Base-by-base conservation (phyloP, 2,329 filamentous ascomycete genomes). In the Davidsoniella australis region DNA sequence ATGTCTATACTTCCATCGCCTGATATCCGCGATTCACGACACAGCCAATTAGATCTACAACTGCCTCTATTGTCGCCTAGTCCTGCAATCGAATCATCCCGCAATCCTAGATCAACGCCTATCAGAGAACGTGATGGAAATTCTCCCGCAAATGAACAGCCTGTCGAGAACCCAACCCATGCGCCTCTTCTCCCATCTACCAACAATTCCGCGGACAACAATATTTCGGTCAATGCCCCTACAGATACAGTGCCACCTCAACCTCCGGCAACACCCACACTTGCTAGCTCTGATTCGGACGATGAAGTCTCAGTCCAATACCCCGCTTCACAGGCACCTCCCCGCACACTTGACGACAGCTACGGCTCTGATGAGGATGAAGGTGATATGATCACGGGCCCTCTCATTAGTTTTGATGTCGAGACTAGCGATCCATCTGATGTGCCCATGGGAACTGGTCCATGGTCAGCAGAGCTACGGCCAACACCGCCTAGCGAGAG, bases 341-440 rank as follows among this genome's bases (percentile, higher is more conserved):
- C 29, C 12, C 29, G 29, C 8, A 33, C 29, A 2, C 58, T 68
- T n/a, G 68, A 64, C 12, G 69, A 72, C 50, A 73, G 75, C 39
- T 73, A 71, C 52, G 69, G 64, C 9, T 73, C 67, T 10, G 75
- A 77, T 43, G 74, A 77, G 48, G 73, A 76, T 45, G 73, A 73
- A 14, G 64, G 70, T 12, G 73, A 75, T 44, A 66, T 69, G 44
- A 63, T 76, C 20, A 73, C 68, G 49, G 69, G 73, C 1, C 76
- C 73, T 0, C 61, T 78, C 4, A 76, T 78, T 47, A 76, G 72
- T 54, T 77, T 78, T 50, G 75, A 78, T 50, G 73, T 78, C 24
- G 75, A 78, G 54, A 70, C 73, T 0, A 70, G 68, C 3, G 73
- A 76, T 43, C 64, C 71, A 0, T 67, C 64, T 2, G 70, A 74